phyloP scores from a whole-genome alignment of 2,329 filamentous ascomycete genomes.

The Elsinoe australis region DNA sequence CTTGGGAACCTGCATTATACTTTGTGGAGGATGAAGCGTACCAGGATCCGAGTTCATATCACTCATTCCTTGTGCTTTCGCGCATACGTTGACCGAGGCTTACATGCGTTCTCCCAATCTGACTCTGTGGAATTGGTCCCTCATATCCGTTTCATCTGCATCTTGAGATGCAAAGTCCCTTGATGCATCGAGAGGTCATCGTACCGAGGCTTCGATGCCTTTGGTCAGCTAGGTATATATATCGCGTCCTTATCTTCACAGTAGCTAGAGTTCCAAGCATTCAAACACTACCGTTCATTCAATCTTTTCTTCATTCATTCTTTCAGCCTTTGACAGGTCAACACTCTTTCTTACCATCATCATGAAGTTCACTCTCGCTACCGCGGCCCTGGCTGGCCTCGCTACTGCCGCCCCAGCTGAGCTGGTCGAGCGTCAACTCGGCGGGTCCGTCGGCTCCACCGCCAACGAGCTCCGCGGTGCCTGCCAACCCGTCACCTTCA shows the following conservation, averaged over 20 bases:
- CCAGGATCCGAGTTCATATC: not conserved
- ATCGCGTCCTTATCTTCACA: not conserved
- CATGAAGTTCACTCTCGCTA: constrained; percentile 16
- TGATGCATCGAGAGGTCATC: not conserved
- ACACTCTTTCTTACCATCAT: constrained; percentile 2
- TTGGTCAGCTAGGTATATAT: not conserved
- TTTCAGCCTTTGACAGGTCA: constrained; percentile 10
- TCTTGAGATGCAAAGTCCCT: not conserved
- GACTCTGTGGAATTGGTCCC: not conserved
- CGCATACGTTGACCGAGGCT: not conserved
- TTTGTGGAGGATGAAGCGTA: not conserved
- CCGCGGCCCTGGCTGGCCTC: constrained; percentile 9
- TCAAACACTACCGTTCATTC: constrained; percentile 5
- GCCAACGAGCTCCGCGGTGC: constrained; percentile 21
- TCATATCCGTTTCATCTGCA: constrained; percentile 4
- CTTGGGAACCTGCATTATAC: not conserved
- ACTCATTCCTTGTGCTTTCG: not conserved
- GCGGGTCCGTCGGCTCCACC: constrained; percentile 13
- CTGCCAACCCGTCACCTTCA: constrained; percentile 26
- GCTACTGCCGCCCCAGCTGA: constrained; percentile 13
- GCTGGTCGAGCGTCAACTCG: constrained; percentile 4
- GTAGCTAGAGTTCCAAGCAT: not conserved
- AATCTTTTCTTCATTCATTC: constrained; percentile 1
- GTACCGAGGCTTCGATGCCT: not conserved
- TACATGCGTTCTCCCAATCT: not conserved